These are phyloP conservation scores for Sicyos baderoa DNA, from an alignment of 306 rosid genomes.

Conservation along the genomic window DNA sequence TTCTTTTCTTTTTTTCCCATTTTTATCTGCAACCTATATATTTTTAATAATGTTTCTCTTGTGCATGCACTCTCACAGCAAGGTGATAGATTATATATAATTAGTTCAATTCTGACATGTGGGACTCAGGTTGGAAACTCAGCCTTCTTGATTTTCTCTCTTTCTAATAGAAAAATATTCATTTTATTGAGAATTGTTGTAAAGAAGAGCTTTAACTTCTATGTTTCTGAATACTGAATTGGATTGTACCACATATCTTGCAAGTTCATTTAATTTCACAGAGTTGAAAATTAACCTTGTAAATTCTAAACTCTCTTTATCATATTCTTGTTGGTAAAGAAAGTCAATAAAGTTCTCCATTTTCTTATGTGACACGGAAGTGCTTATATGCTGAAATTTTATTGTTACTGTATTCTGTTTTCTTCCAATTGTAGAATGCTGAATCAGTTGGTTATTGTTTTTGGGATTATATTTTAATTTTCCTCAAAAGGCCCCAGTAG, in stretches of 20 bases:
- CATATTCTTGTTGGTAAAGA: neutral
- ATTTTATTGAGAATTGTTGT: neutral
- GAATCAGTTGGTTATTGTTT: neutral
- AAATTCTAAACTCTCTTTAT: neutral
- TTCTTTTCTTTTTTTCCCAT: no score
- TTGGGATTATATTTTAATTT: neutral
- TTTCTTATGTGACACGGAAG: neutral
- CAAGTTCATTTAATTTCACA: neutral
- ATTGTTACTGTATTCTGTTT: neutral
- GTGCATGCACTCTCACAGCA: neutral
- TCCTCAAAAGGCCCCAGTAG: neutral
- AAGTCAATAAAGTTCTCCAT: neutral
- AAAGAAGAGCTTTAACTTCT: neutral
- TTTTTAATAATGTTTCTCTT: neutral
- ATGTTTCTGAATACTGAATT: neutral
- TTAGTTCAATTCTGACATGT: neutral
- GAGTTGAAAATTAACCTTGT: neutral
- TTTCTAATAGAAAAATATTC: neutral
- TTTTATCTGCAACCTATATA: neutral
- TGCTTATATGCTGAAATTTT: neutral
- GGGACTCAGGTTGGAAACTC: slow-evolving; percentile 1
- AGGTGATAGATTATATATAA: neutral
- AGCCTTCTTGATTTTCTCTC: neutral
- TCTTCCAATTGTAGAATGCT: neutral
- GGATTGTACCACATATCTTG: neutral